phyloP scores from a whole-genome alignment of 768 basidiomycete genomes.

The Auriscalpium vulgare region DNA sequence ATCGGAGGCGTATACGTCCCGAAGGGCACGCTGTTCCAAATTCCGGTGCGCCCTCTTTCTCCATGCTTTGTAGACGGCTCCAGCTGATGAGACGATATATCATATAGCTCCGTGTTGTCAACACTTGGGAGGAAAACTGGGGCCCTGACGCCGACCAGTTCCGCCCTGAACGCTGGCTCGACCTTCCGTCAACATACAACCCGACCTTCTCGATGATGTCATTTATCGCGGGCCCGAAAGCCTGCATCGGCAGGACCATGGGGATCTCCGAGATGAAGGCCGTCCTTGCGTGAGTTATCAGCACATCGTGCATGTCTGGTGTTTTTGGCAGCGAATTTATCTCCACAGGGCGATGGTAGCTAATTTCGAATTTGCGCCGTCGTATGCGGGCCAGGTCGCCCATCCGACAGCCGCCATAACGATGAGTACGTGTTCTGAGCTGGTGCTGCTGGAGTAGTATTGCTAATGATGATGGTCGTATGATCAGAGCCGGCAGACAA shows the following conservation, averaged over 20 bases:
- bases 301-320: not conserved
- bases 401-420: conserved; percentile 38
- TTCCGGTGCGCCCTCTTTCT: conserved; percentile 20
- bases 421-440: conserved; percentile 30
- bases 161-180: conserved; percentile 38
- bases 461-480: not conserved
- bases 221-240: conserved; percentile 38
- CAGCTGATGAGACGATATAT: conserved; percentile 16
- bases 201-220: conserved; percentile 31
- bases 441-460: not conserved
- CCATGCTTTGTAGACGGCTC: not conserved
- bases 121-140: conserved; percentile 43
- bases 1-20: conserved; percentile 36
- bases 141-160: conserved; percentile 43
- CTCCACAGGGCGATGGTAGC: conserved; percentile 28
- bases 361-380: conserved; percentile 38
- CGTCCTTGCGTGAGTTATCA: conserved; percentile 18
- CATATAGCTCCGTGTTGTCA: conserved; percentile 40
- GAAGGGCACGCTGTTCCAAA: conserved; percentile 34
- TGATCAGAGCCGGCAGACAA: conserved; percentile 15
- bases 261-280: conserved; percentile 41
- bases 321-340: not conserved
- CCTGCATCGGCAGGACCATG: conserved; percentile 41
- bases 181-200: conserved; percentile 27
- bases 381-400: conserved; percentile 31